Evolutionary conservation across 2,329 filamentous ascomycete species (phyloP), one percentile per base, ranked within the genome.

Genomic region (Verticillium zaregamsianum): DNA sequence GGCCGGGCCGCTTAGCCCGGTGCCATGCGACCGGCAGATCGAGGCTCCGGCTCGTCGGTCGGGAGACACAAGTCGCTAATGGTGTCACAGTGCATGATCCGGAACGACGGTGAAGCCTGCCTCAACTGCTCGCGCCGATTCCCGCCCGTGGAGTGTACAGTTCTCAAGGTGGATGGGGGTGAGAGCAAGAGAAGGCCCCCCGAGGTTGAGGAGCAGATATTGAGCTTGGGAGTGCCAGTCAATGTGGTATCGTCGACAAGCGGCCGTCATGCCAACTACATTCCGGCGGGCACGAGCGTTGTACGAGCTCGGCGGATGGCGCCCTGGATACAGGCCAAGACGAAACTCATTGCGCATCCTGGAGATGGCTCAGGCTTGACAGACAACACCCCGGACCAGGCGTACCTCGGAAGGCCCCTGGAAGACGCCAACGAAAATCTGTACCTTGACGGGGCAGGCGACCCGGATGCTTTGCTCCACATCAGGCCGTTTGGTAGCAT

Each of bases 401-500:
- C 8, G 20, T 5, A 23, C 23, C 1, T 49, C 45, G 11, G 7
- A n/a, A 49, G 20, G 11, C 9, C 45, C 3, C 11, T 6, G n/a
- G 39, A n/a, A 45, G 8, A 45, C 4, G n/a, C 7, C n/a, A 20
- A 11, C 20, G 56, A 37, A 28, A 66, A 55, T 54, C 64, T 65
- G 7, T 60, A 66, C 33, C 65, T 66, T 33, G 65, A 67, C 49
- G 68, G 67, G 17, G 58, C 62, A 23, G 64, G 66, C n/a, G 66
- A 69, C 35, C 65, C 65, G 28, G 61, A 62, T 40, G 62, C 59
- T 33, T 4, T 55, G 20, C 32, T 59, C 11, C 57, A 58, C 25
- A 59, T 62, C 33, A 61, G 57, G 54, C 66, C 66, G 20, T 67
- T 69, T 17, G 65, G 65, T 7, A 65, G 65, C 32, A 66, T 68